phyloP scores from a whole-genome alignment of 2,329 filamentous ascomycete genomes.

The Knoxdaviesia capensis region DNA sequence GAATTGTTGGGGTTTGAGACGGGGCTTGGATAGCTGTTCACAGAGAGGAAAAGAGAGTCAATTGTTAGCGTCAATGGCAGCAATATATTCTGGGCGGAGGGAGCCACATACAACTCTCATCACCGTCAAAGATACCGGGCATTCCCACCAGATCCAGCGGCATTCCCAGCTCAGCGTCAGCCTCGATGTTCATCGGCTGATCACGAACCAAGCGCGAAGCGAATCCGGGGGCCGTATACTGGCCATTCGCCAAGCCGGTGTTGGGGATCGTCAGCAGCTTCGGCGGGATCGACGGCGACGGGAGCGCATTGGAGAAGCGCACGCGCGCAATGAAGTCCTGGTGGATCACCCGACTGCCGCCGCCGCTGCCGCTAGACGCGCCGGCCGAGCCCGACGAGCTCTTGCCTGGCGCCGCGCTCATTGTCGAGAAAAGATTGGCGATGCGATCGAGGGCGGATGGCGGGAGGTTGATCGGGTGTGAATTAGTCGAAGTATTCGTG shows the following conservation, averaged over 20 bases:
- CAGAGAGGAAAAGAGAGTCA: background rate
- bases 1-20: constrained; percentile 46
- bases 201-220: constrained; percentile 75
- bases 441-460: no score
- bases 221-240: constrained; percentile 82
- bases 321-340: constrained; percentile 97
- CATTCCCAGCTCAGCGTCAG: constrained; percentile 95
- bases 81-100: background rate
- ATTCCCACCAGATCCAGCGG: constrained; percentile 88
- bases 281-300: constrained; percentile 80
- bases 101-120: constrained; percentile 62
- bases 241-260: constrained; percentile 64
- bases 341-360: constrained; percentile 44
- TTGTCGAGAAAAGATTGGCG: no score
- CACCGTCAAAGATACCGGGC: constrained; percentile 83
- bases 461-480: no score
- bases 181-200: constrained; percentile 89
- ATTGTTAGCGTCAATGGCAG: constrained; percentile 5
- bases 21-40: constrained; percentile 60
- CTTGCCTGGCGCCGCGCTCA: no score
- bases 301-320: constrained; percentile 86
- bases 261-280: constrained; percentile 96
- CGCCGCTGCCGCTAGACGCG: constrained; percentile 11
- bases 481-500: no score
- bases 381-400: constrained; percentile 3